These are phyloP conservation scores for Colletotrichum orbiculare DNA, from an alignment of 2,329 filamentous ascomycete species.

Conservation along the genomic window DNA sequence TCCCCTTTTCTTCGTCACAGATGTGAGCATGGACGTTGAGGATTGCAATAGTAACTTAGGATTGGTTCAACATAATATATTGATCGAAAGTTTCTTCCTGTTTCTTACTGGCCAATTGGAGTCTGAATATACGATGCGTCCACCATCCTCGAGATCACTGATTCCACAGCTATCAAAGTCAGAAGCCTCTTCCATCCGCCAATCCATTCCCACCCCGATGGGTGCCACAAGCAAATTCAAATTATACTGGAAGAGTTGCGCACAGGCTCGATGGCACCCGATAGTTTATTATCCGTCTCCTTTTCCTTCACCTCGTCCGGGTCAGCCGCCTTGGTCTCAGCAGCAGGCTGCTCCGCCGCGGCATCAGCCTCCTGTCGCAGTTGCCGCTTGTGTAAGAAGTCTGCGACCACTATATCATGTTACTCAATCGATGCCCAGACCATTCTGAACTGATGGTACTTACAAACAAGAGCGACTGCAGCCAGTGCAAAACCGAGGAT, in stretches of 20 bases:
- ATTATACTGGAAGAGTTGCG: slow-evolving; percentile 16
- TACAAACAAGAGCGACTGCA: slow-evolving; percentile 23
- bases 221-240: background rate
- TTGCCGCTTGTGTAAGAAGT: slow-evolving; percentile 17
- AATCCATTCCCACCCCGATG: background rate
- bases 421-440: background rate
- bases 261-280: slow-evolving; percentile 1
- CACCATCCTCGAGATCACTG: background rate
- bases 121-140: background rate
- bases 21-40: too few relatives aligned
- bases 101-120: too few relatives aligned
- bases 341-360: background rate
- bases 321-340: background rate
- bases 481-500: slow-evolving; percentile 12
- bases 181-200: background rate
- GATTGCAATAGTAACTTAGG: too few relatives aligned
- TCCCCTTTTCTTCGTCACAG: too few relatives aligned
- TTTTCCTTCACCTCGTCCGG: background rate
- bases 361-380: slow-evolving; percentile 1
- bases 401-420: background rate
- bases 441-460: background rate
- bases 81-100: too few relatives aligned
- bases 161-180: background rate
- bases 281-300: background rate
- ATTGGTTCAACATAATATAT: too few relatives aligned